Evolutionary conservation across 1,284 basidiomycete genomes (phyloP).

Genomic region (Phellopilus nigrolimitatus): DNA sequence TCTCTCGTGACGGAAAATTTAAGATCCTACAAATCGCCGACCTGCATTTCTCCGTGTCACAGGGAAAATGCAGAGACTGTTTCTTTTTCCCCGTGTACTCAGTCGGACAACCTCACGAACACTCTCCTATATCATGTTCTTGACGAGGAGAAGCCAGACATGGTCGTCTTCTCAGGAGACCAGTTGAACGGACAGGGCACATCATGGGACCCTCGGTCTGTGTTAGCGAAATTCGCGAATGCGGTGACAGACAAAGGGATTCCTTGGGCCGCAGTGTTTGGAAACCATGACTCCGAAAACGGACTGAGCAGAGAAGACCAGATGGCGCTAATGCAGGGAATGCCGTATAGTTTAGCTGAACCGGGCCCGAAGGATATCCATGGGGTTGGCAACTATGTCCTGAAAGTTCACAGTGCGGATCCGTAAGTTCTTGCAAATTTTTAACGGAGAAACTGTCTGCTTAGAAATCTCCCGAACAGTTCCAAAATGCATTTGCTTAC

Average conservation of each 20-base stretch:
- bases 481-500: conserved; percentile 86
- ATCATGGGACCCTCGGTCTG: conserved; percentile 81
- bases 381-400: conserved; percentile 84
- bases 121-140: conserved; percentile 65
- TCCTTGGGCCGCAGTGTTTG: conserved; percentile 88
- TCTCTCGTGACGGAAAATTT: conserved; percentile 78
- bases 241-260: conserved; percentile 73
- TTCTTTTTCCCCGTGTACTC: conserved; percentile 44
- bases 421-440: conserved; percentile 43
- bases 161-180: conserved; percentile 87
- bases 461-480: conserved; percentile 34
- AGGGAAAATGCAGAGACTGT: conserved; percentile 72
- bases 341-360: conserved; percentile 84
- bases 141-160: conserved; percentile 82
- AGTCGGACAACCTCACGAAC: conserved; percentile 71
- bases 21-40: conserved; percentile 90
- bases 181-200: conserved; percentile 85
- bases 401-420: conserved; percentile 73
- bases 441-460: conserved; percentile 16
- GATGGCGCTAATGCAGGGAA: conserved; percentile 63
- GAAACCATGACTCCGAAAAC: conserved; percentile 87
- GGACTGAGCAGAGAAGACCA: conserved; percentile 60
- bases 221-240: conserved; percentile 82
- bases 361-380: conserved; percentile 78
- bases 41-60: conserved; percentile 78